These are phyloP conservation scores for Leccinum boreale DNA, from an alignment of 768 basidiomycete genomes.

Conservation along the genomic window DNA sequence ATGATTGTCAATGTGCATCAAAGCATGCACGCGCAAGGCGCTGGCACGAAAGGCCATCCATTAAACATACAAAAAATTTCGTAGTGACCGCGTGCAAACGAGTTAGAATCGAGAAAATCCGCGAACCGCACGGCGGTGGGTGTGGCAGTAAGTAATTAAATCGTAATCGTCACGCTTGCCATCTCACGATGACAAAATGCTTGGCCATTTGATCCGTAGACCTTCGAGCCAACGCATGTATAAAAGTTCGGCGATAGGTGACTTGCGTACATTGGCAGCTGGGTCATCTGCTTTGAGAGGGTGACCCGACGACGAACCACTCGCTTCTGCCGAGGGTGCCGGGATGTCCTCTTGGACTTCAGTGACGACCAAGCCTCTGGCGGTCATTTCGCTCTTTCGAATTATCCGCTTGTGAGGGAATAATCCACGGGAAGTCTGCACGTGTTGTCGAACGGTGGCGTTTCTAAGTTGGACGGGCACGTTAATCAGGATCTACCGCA, in stretches of 20 bases:
- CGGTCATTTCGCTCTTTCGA: conserved; percentile 82
- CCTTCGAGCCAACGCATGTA: conserved; percentile 98
- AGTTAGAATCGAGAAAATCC: background rate
- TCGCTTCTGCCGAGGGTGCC: conserved; percentile 41
- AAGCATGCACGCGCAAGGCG: background rate
- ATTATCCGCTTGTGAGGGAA: conserved; percentile 79
- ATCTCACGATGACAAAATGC: conserved; percentile 41
- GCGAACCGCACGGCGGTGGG: background rate
- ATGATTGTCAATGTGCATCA: conserved; percentile 3
- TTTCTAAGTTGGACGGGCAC: conserved; percentile 49
- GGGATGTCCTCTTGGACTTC: conserved; percentile 75
- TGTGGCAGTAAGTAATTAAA: background rate
- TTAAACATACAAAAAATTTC: conserved; percentile 1
- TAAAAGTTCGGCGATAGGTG: conserved; percentile 92
- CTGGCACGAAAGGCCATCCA: background rate
- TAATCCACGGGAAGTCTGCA: conserved; percentile 75
- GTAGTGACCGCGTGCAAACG: conserved; percentile 2
- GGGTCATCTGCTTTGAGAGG: conserved; percentile 38
- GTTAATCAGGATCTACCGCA: conserved; percentile 2
- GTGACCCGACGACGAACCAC: conserved; percentile 28
- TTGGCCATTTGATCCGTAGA: conserved; percentile 87
- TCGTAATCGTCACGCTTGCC: background rate
- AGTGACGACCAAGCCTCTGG: conserved; percentile 78
- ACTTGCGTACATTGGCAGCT: conserved; percentile 52
- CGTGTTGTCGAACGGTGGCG: conserved; percentile 71